These are phyloP conservation scores for Sclerotiophoma versabilis DNA, from an alignment of 2,329 filamentous ascomycete genomes.

Conservation along the genomic window DNA sequence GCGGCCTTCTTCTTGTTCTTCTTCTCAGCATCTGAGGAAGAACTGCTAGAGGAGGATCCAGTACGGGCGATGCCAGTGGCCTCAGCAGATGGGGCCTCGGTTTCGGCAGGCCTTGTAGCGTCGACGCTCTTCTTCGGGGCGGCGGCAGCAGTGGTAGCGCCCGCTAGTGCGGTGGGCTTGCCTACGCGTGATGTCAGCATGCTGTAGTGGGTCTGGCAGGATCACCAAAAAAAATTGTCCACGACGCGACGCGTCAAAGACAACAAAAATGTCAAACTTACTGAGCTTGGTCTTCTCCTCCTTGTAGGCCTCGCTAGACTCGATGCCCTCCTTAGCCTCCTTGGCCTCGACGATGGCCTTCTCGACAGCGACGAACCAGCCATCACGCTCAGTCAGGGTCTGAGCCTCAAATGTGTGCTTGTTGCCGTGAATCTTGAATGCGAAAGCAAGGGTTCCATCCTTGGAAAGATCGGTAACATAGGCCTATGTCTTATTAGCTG, in stretches of 20 bases:
- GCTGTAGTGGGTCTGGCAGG: constrained; percentile 44
- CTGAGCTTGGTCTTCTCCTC: constrained; percentile 75
- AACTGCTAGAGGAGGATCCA: constrained; percentile 50
- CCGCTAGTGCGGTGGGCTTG: constrained; percentile 51
- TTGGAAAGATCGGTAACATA: constrained; percentile 75
- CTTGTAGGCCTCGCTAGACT: constrained; percentile 88
- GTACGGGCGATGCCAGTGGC: constrained; percentile 42
- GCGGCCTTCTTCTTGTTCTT: constrained; percentile 52
- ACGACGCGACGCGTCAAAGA: constrained; percentile 29
- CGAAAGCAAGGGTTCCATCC: constrained; percentile 82
- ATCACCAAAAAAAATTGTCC: constrained; percentile 16
- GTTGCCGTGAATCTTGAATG: constrained; percentile 82
- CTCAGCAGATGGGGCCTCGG: constrained; percentile 36
- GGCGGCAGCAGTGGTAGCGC: constrained; percentile 48
- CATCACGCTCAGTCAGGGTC: constrained; percentile 66
- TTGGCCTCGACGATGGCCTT: constrained; percentile 68
- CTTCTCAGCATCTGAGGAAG: constrained; percentile 57
- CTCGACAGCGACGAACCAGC: constrained; percentile 88
- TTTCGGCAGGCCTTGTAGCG: constrained; percentile 49
- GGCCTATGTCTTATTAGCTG: constrained; percentile 57
- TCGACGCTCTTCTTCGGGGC: constrained; percentile 58
- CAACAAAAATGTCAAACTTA: constrained; percentile 50
- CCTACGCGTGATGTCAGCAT: constrained; percentile 49
- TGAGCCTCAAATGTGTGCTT: constrained; percentile 94
- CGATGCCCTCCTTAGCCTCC: constrained; percentile 75